Percentiles rank a stretch among this genome's conserved stretches.
These are phyloP conservation scores for Trichoderma sp. DNA, from an alignment of 2,329 filamentous ascomycete genomes.

Conservation along the genomic window DNA sequence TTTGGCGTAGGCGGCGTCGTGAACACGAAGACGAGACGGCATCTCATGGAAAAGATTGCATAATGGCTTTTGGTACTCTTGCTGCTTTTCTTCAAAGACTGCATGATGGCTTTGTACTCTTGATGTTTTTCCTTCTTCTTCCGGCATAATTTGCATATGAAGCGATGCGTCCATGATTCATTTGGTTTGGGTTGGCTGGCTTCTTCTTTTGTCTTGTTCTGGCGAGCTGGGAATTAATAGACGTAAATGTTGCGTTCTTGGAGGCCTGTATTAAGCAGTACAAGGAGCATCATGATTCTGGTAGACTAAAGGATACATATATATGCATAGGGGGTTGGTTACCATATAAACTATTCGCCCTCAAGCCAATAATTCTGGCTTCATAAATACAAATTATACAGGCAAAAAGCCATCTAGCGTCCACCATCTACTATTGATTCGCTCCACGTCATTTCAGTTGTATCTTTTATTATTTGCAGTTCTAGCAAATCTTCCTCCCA, in stretches of 20 bases:
- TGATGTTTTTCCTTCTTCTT: background rate
- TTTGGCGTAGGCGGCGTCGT: conserved; percentile 88
- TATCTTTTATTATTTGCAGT: background rate
- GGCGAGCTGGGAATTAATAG: background rate
- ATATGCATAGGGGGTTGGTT: background rate
- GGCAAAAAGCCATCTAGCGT: background rate
- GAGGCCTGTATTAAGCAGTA: too few species aligned
- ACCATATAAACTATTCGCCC: background rate
- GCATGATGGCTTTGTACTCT: conserved; percentile 28
- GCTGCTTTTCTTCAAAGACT: conserved; percentile 36
- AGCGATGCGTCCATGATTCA: background rate
- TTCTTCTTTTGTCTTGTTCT: background rate
- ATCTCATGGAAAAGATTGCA: conserved; percentile 62
- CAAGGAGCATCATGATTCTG: background rate
- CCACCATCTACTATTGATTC: background rate
- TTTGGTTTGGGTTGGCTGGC: background rate
- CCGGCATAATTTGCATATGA: background rate
- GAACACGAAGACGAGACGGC: conserved; percentile 67
- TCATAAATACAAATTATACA: background rate
- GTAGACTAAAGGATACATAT: background rate
- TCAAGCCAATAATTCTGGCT: background rate
- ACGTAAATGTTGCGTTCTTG: background rate
- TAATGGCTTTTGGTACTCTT: conserved; percentile 21
- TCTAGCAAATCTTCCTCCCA: background rate
- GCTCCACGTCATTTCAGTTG: background rate